Conservation (phyloP, 108 stramenopile genomes). For the Skeletonema costatum region DNA sequence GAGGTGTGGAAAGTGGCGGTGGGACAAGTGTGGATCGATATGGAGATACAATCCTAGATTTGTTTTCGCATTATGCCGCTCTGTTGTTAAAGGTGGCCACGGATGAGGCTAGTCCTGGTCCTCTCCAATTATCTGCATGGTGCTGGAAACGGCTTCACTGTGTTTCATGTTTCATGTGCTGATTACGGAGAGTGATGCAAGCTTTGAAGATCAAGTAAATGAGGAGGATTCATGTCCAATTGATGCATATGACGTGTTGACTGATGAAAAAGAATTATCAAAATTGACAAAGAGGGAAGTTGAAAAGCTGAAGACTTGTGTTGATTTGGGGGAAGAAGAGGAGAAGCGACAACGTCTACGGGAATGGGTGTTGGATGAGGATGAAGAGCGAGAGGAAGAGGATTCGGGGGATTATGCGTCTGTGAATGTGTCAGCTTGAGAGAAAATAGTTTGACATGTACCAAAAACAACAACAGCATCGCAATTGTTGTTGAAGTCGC, state of each 20-base stretch:
- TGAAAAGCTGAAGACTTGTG: not conserved
- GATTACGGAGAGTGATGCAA: not conserved
- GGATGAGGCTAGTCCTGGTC: not conserved
- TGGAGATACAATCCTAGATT: conserved; percentile 25
- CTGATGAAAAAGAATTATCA: not conserved
- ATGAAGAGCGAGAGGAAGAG: not conserved
- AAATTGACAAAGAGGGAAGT: not conserved
- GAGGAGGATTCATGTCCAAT: not conserved
- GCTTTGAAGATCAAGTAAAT: not conserved
- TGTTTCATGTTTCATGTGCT: not conserved
- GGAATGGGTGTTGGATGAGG: not conserved
- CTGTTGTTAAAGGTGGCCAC: not conserved
- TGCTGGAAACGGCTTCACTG: not conserved
- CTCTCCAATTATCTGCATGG: not conserved
- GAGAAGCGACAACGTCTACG: not conserved
- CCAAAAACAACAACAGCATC: too few relatives aligned
- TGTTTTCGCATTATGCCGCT: not conserved
- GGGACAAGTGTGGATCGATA: conserved; percentile 29
- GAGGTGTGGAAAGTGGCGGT: conserved; percentile 40
- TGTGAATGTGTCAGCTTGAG: not conserved
- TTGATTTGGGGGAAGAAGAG: not conserved
- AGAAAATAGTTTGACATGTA: not conserved
- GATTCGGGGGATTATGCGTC: not conserved
- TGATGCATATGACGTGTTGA: not conserved
- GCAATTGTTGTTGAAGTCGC: too few relatives aligned